These are phyloP conservation scores for Gelatoporia subvermispora DNA, from an alignment of 768 basidiomycete genomes.

Conservation along the genomic window DNA sequence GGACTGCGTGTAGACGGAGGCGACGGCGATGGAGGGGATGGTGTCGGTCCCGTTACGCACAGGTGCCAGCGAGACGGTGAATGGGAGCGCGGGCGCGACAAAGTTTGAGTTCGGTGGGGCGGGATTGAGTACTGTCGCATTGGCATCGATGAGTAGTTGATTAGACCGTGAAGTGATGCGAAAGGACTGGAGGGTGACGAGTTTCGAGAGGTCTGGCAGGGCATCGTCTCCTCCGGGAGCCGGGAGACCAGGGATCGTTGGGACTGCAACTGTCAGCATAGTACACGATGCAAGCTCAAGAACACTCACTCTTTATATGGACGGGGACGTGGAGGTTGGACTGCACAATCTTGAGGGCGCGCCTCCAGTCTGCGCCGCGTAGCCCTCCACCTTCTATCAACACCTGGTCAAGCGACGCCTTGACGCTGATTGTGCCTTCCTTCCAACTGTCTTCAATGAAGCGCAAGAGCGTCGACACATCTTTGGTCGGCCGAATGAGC, in stretches of 20 bases:
- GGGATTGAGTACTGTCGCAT: conserved; percentile 57
- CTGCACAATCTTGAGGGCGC: conserved; percentile 33
- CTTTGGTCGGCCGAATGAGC: conserved; percentile 47
- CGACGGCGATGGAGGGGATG: conserved; percentile 37
- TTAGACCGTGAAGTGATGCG: conserved; percentile 31
- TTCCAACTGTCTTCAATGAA: conserved; percentile 61
- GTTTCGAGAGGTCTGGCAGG: conserved; percentile 51
- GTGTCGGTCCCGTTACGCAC: conserved; percentile 10
- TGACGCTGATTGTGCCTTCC: conserved; percentile 42
- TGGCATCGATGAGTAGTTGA: conserved; percentile 33
- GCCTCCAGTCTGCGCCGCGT: conserved; percentile 44
- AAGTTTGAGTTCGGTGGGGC: conserved; percentile 44
- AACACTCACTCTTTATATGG: conserved; percentile 48
- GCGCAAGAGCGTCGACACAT: conserved; percentile 40
- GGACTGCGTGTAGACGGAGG: conserved; percentile 48
- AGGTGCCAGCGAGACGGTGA: conserved; percentile 49
- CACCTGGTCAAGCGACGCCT: conserved; percentile 38
- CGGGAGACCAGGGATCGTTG: conserved; percentile 62
- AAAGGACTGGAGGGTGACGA: conserved; percentile 60
- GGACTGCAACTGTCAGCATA: conserved; percentile 41
- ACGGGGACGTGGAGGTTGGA: conserved; percentile 42
- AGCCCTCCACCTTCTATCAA: conserved; percentile 48
- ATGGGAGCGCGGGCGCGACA: conserved; percentile 55
- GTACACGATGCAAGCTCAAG: background rate
- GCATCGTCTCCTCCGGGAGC: conserved; percentile 45